A percentile compares a stretch with the other conserved stretches of the same genome.
phyloP scores from a whole-genome alignment of 768 basidiomycete genomes.

The Calocybe gangraenosa region DNA sequence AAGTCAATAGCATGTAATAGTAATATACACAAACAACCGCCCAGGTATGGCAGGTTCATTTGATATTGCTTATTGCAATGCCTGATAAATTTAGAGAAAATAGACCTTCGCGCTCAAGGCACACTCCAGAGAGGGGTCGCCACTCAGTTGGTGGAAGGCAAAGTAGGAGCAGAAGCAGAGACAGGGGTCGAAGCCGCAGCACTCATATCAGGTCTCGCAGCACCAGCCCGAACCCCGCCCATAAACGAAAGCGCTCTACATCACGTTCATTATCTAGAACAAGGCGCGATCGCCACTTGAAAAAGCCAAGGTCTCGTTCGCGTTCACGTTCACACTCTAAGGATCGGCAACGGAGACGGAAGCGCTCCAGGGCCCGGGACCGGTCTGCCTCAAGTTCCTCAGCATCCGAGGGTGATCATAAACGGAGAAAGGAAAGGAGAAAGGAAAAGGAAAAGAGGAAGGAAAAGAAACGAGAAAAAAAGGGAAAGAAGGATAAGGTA shows the following conservation, averaged over 20 bases:
- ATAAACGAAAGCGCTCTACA: slow-evolving; percentile 27
- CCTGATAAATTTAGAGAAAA: neutral
- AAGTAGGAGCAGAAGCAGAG: slow-evolving; percentile 14
- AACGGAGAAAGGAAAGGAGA: slow-evolving; percentile 38
- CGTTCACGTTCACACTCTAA: slow-evolving; percentile 28
- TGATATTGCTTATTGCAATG: too few species aligned
- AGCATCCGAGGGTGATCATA: slow-evolving; percentile 37
- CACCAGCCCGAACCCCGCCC: slow-evolving; percentile 28
- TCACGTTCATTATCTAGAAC: slow-evolving; percentile 31
- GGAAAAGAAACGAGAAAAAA: slow-evolving; percentile 49
- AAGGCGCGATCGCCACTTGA: slow-evolving; percentile 26
- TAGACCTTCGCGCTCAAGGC: slow-evolving; percentile 1
- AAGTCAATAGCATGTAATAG: neutral
- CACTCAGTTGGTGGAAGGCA: slow-evolving; percentile 2
- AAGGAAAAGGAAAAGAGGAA: slow-evolving; percentile 36
- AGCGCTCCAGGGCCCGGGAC: slow-evolving; percentile 12
- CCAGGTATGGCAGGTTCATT: too few species aligned
- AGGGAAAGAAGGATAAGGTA: slow-evolving; percentile 48
- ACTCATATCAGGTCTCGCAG: slow-evolving; percentile 8
- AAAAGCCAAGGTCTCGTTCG: slow-evolving; percentile 28
- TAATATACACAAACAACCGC: too few species aligned
- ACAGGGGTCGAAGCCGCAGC: slow-evolving; percentile 12
- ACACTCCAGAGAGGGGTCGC: neutral
- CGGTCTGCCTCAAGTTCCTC: slow-evolving; percentile 41
- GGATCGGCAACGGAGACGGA: slow-evolving; percentile 10